Evolutionary conservation across 257 asterid species (phyloP), one percentile per base, ranked within the genome.

Genomic region (Scutellaria minor): DNA sequence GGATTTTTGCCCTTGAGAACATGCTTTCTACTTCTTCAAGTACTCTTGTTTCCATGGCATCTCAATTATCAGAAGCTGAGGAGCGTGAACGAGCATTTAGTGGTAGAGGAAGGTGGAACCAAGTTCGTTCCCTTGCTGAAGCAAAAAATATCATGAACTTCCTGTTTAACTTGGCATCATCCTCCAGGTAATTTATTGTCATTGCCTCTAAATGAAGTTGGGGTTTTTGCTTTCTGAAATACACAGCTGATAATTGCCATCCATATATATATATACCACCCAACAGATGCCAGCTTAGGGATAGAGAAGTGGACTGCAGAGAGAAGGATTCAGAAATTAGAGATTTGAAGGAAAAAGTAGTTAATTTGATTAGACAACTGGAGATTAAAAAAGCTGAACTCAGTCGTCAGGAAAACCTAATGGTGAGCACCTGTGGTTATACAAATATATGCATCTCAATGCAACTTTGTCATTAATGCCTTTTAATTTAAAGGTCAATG

Each of bases 101-200:
- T 82, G 98, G 98, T 57, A 80, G 89, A 77, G 99, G 97, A 59
- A 82, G 99, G 77, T 95, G 98, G 99, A 92, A 87, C 78, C 98
- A 92, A 81, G 90, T 95, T 54, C 92, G 95, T 57, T 80, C 96
- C 70, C 85, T 95, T 51, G 85, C 96, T 44, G 99, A 95, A 76
- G 97, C 98, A 3, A 92, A 86, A 84, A 81, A 86, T 71, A 81
- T 92, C 56, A 92, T 95, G 99, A 89, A 95, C 78, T 87, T 82
- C 75, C 86, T 95, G 46, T 88, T 90, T 48, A 87, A 90, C 83
- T 79, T 88, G 48, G 89, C 98, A 56, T 80, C 98, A 40, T 80
- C 97, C 58, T 87, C 97, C 62, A 92, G 97, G 99, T 92, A 76
- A 75, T 63, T 68, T 50, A 51, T 72, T 72, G 65, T 54, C 70